Evolutionary conservation across 2,329 filamentous ascomycete genomes (phyloP), one percentile per base, ranked within the genome.

Genomic region (Metarhizium brunneum): DNA sequence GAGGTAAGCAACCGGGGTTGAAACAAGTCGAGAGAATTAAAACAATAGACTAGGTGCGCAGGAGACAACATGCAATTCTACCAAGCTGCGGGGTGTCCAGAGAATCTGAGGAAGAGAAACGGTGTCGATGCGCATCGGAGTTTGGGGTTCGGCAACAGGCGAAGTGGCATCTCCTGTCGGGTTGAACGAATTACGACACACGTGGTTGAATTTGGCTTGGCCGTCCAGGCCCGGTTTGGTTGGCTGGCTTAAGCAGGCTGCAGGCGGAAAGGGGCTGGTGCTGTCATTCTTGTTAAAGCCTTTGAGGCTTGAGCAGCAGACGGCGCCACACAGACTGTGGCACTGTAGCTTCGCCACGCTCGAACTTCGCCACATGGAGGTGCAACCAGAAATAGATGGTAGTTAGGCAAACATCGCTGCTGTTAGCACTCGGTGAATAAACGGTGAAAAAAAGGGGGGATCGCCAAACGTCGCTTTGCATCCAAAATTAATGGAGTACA

Each of bases 161-260:
- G 32, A 35, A 35, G 38, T 48, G 40, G 48, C 11, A 30, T 38
- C 29, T 50, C n/a, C 25, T 47, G n/a, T 20, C 5, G n/a, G n/a
- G n/a, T 47, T 48, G 8, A 48, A 48, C 30, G 25, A 48, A 36
- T 6, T 54, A 56, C 32, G 55, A 56, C 55, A 56, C 51, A 56
- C 55, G 55, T 56, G 55, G 55, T 53, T 54, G 18, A 50, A 35
- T 40, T 51, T 38, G 51, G 50, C 43, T 52, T 52, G 49, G 49
- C 48, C 16, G 29, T n/a, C n/a, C n/a, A 14, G 40, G 40, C 20
- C 20, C 13, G 43, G 7, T 47, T 29, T 47, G 43, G 43, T n/a
- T 25, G 43, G 43, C 20, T 18, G 43, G 5, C 25, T 25, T 25
- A 25, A 25, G 25, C 25, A 25, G 25, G 25, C 25, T 25, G 25